These are phyloP conservation scores for Microbotryomycetes sp. DNA, from an alignment of 1,284 basidiomycete genomes.

Conservation along the genomic window DNA sequence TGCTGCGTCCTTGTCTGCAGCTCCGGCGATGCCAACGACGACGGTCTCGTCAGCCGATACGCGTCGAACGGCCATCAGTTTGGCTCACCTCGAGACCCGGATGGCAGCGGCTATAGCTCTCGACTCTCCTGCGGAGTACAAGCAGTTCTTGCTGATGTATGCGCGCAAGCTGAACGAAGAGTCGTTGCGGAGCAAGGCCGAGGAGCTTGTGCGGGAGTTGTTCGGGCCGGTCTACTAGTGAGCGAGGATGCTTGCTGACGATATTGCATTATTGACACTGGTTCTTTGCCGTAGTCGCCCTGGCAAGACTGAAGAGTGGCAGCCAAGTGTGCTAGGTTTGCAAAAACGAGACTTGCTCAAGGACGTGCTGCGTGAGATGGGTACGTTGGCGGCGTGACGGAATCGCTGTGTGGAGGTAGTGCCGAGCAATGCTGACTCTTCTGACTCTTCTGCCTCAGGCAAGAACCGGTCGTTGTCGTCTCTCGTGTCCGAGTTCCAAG, in stretches of 20 bases:
- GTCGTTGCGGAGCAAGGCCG: conserved; percentile 71
- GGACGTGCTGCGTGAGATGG: conserved; percentile 67
- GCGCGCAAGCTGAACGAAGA: conserved; percentile 76
- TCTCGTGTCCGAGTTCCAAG: conserved; percentile 69
- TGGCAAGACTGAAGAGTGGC: conserved; percentile 54
- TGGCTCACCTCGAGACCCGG: conserved; percentile 75
- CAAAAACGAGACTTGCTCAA: conserved; percentile 68
- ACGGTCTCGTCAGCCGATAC: conserved; percentile 52
- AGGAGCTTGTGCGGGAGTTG: conserved; percentile 77
- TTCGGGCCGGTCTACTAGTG: conserved; percentile 70
- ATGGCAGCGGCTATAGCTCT: conserved; percentile 64
- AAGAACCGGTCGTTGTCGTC: conserved; percentile 63
- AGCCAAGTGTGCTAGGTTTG: conserved; percentile 57
- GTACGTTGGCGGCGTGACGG: conserved; percentile 43
- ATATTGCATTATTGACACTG: neutral
- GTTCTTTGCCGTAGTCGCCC: conserved; percentile 52
- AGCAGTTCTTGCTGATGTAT: conserved; percentile 63
- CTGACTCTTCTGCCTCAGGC: conserved; percentile 45
- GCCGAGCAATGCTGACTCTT: neutral
- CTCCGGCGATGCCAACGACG: conserved; percentile 33
- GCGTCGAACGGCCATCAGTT: conserved; percentile 68
- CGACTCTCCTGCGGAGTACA: conserved; percentile 68
- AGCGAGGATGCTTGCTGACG: neutral
- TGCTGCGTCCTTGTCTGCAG: conserved; percentile 45
- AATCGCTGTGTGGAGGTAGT: neutral